These are phyloP conservation scores for Ceratocystis diversiconidia DNA, from an alignment of 2,329 filamentous ascomycete genomes.

Conservation along the genomic window DNA sequence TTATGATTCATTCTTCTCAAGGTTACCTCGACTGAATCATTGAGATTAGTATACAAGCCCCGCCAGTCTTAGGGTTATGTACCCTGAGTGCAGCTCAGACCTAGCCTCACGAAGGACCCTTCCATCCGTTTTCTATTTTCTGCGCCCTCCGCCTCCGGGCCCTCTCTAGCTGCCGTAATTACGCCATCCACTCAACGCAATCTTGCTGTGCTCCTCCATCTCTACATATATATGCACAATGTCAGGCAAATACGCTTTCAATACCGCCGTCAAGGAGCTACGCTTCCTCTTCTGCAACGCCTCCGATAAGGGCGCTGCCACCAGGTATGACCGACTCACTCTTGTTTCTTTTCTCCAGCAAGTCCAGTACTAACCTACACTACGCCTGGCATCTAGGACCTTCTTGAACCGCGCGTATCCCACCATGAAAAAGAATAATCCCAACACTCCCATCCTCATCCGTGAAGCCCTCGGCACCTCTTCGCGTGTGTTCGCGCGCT, in stretches of 20 bases:
- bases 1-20: too few species aligned
- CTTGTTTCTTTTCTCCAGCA: background rate
- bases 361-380: background rate
- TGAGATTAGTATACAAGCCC: background rate
- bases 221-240: background rate
- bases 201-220: too few species aligned
- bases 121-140: too few species aligned
- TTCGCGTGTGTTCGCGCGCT: slow-evolving; percentile 83
- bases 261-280: slow-evolving; percentile 78
- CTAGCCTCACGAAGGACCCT: too few species aligned
- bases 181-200: background rate
- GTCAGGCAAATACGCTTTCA: slow-evolving; percentile 73
- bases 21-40: too few species aligned
- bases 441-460: slow-evolving; percentile 81
- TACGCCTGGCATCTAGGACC: slow-evolving; percentile 40
- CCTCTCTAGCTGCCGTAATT: background rate
- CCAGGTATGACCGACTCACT: slow-evolving; percentile 45
- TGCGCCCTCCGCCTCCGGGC: too few species aligned
- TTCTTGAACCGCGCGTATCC: slow-evolving; percentile 89
- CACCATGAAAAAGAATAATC: slow-evolving; percentile 99
- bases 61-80: background rate
- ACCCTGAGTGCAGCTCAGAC: too few species aligned
- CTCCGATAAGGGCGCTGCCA: slow-evolving; percentile 74
- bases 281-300: slow-evolving; percentile 97
- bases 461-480: slow-evolving; percentile 76